These are phyloP conservation scores for Elongisporangium undulatum DNA, from an alignment of 352 stramenopile genomes.

Conservation along the genomic window DNA sequence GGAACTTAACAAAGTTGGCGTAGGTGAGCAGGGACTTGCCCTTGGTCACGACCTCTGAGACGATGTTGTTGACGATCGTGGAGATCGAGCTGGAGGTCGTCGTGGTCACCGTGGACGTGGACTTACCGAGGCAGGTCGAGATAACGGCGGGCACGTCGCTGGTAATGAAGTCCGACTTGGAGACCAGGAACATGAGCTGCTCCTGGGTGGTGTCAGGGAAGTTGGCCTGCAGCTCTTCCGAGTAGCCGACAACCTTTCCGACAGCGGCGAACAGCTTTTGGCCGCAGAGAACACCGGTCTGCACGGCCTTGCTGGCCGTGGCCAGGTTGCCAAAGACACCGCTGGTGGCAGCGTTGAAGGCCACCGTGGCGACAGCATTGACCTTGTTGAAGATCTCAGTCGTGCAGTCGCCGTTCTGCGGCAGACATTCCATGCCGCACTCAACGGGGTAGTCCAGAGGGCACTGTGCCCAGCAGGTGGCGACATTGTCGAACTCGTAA, in stretches of 20 bases:
- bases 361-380: conserved; percentile 35
- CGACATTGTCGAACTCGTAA: conserved; percentile 44
- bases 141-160: conserved; percentile 48
- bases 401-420: conserved; percentile 59
- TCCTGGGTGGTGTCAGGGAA: conserved; percentile 38
- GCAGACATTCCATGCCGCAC: conserved; percentile 65
- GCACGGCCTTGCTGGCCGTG: conserved; percentile 33
- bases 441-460: conserved; percentile 69
- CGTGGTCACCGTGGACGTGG: conserved; percentile 11
- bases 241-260: conserved; percentile 36
- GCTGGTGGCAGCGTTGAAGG: conserved; percentile 41
- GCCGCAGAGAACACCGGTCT: conserved; percentile 39
- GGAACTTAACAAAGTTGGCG: neutral
- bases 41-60: conserved; percentile 30
- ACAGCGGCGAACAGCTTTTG: conserved; percentile 41
- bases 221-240: conserved; percentile 25
- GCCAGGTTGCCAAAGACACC: conserved; percentile 52
- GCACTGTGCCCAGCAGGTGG: conserved; percentile 64
- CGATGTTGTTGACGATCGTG: conserved; percentile 22
- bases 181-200: conserved; percentile 45
- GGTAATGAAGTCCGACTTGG: conserved; percentile 52
- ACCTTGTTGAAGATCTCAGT: conserved; percentile 48
- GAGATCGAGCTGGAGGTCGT: conserved; percentile 34
- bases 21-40: conserved; percentile 35
- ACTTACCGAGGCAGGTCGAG: conserved; percentile 34